phyloP scores from a whole-genome alignment of 192 early-diverging fungal genomes.

The Umbelopsis ramanniana region DNA sequence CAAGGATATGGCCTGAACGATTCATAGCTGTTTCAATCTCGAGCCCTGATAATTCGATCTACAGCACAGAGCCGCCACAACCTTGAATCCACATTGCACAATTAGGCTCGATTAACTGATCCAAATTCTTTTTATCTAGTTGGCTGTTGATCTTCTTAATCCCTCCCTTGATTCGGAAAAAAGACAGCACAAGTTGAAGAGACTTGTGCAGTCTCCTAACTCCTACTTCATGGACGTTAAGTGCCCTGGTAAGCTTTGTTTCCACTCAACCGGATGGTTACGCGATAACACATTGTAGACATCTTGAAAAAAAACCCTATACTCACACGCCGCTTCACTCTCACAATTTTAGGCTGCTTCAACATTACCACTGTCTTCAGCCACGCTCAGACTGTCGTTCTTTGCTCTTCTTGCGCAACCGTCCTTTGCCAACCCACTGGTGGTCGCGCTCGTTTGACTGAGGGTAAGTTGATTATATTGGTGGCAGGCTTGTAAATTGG shows the following conservation, averaged over 20 bases:
- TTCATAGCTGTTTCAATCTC: too few species aligned
- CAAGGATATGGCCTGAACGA: too few species aligned
- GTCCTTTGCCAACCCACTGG: conserved; percentile 99
- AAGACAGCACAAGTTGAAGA: conserved; percentile 69
- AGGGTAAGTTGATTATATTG: conserved; percentile 58
- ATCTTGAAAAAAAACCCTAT: too few species aligned
- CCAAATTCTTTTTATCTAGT: conserved; percentile 46
- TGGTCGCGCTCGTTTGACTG: conserved; percentile 96
- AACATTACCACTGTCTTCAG: conserved; percentile 99
- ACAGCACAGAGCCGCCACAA: not conserved
- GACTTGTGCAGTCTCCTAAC: conserved; percentile 74
- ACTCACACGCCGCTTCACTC: too few species aligned
- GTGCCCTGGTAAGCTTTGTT: conserved; percentile 68
- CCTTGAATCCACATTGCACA: not conserved
- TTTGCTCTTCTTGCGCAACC: conserved; percentile 94
- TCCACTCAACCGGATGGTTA: too few species aligned
- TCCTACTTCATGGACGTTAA: conserved; percentile 99
- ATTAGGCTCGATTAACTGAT: not conserved
- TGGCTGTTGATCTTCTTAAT: conserved; percentile 95
- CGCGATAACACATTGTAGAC: conserved; percentile 29
- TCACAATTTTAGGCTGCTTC: conserved; percentile 68
- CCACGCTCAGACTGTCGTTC: conserved; percentile 98
- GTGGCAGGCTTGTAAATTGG: not conserved
- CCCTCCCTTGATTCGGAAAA: conserved; percentile 78
- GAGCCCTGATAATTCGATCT: not conserved